A percentile compares a stretch with the other conserved stretches of the same genome.
These are phyloP conservation scores for Sporisorium sorghi DNA, from an alignment of 1,284 basidiomycete genomes.

Conservation along the genomic window DNA sequence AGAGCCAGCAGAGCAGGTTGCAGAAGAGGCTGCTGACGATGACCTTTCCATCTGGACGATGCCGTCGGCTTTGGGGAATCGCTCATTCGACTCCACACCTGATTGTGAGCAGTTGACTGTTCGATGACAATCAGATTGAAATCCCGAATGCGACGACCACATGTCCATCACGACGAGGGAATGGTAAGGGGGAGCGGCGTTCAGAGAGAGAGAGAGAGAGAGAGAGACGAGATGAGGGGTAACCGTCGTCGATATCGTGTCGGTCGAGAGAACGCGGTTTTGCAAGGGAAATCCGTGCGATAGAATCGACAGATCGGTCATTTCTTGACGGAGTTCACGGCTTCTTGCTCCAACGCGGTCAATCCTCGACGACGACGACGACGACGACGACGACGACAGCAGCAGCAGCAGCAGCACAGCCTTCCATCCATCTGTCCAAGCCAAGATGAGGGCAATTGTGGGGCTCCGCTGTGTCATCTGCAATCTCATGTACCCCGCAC, in stretches of 20 bases:
- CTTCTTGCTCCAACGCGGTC: slow-evolving; percentile 6
- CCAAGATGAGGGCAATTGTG: background rate
- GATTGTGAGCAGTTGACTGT: background rate
- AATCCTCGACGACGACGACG: background rate
- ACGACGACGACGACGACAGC: background rate
- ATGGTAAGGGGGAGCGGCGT: background rate
- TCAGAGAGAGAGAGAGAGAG: background rate
- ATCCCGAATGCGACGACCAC: background rate
- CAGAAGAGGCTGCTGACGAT: background rate
- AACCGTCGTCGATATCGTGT: slow-evolving; percentile 2
- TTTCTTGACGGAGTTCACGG: slow-evolving; percentile 24
- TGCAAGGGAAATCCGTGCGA: slow-evolving; percentile 8
- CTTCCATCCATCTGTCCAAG: background rate
- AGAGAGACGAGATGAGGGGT: slow-evolving; percentile 4
- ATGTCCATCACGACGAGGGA: background rate
- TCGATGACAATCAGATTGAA: background rate
- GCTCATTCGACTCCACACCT: no score
- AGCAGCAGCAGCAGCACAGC: background rate
- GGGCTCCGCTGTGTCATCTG: slow-evolving; percentile 12
- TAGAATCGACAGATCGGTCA: background rate
- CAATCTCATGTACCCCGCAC: slow-evolving; percentile 8
- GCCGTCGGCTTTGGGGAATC: slow-evolving; percentile 1
- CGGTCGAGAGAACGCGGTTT: slow-evolving; percentile 24
- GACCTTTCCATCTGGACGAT: no score
- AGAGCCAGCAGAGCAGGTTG: background rate